phyloP scores from a whole-genome alignment of 371 early-diverging fungal genomes.

The Thermomucor indicae-seudaticae region DNA sequence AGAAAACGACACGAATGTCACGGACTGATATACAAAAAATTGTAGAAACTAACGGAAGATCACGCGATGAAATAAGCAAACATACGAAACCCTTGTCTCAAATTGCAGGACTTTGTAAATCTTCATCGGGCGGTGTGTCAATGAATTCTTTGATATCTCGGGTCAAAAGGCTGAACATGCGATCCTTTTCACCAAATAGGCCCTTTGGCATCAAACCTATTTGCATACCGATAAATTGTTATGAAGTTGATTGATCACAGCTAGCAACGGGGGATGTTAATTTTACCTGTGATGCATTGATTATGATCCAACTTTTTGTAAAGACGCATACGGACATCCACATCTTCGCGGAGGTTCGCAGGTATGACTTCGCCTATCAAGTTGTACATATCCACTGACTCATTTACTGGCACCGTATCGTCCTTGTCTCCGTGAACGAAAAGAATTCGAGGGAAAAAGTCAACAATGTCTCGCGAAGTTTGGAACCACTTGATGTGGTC shows the following conservation, averaged over 20 bases:
- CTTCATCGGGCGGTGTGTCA: slow-evolving; percentile 14
- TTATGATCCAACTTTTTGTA: slow-evolving; percentile 39
- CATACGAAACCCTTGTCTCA: not conserved
- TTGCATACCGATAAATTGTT: too few relatives aligned
- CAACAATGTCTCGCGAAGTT: slow-evolving; percentile 26
- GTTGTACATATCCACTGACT: slow-evolving; percentile 39
- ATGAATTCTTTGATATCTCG: slow-evolving; percentile 43
- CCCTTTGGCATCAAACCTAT: slow-evolving; percentile 38
- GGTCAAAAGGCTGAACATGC: slow-evolving; percentile 21
- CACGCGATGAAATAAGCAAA: not conserved
- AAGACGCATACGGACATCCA: slow-evolving; percentile 38
- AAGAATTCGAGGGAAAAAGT: slow-evolving; percentile 38
- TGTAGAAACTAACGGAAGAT: not conserved
- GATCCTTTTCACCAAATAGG: slow-evolving; percentile 13
- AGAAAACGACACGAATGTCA: not conserved
- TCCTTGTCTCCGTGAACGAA: slow-evolving; percentile 47
- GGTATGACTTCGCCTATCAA: slow-evolving; percentile 34
- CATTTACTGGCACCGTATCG: slow-evolving; percentile 24
- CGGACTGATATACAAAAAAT: too few relatives aligned
- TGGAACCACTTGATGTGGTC: slow-evolving; percentile 20
- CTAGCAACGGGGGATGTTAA: not conserved
- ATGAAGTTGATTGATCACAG: too few relatives aligned
- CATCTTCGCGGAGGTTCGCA: slow-evolving; percentile 25
- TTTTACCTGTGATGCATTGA: slow-evolving; percentile 37
- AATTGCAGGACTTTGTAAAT: too few relatives aligned